Percentiles rank a stretch among this genome's conserved stretches.
Conservation (phyloP, 2,329 filamentous ascomycete species). For the Trichothecium roseum region DNA sequence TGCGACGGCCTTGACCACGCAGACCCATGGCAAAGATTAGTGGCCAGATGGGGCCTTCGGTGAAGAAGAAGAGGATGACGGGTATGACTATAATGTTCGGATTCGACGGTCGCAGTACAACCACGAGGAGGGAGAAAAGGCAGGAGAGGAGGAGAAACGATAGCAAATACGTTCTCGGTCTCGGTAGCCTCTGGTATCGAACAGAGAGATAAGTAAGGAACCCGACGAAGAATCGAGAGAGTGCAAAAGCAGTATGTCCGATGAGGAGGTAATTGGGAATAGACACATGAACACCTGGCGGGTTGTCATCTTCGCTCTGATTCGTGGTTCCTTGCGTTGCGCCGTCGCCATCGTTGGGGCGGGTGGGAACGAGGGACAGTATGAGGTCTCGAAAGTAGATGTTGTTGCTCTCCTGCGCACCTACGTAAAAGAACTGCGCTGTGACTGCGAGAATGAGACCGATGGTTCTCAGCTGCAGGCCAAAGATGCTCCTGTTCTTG, state of each 20-base stretch:
- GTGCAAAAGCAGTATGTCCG: conserved; percentile 61
- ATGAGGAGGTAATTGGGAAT: conserved; percentile 59
- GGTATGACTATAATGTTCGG: conserved; percentile 46
- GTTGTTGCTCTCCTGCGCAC: conserved; percentile 57
- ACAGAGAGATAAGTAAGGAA: conserved; percentile 50
- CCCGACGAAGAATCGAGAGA: conserved; percentile 61
- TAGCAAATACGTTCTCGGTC: conserved; percentile 59
- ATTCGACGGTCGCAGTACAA: conserved; percentile 31
- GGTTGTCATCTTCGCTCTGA: conserved; percentile 16
- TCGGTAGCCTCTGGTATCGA: conserved; percentile 38
- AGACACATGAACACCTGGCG: conserved; percentile 38
- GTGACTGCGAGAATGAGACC: conserved; percentile 60
- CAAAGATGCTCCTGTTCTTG: conserved; percentile 29
- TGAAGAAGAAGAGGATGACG: conserved; percentile 63
- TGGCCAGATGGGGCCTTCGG: conserved; percentile 74
- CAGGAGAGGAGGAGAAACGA: conserved; percentile 52
- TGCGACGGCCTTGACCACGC: conserved; percentile 68
- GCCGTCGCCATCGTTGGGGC: conserved; percentile 11
- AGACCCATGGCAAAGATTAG: conserved; percentile 73
- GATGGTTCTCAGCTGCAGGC: conserved; percentile 43
- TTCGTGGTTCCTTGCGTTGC: conserved; percentile 18
- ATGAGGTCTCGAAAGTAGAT: conserved; percentile 49
- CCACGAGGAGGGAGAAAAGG: conserved; percentile 39
- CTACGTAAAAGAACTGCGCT: conserved; percentile 72
- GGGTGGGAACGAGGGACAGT: conserved; percentile 24